Evolutionary conservation across 2,329 filamentous ascomycete genomes (phyloP).

Genomic region (Fusarium pseudonygamai): DNA sequence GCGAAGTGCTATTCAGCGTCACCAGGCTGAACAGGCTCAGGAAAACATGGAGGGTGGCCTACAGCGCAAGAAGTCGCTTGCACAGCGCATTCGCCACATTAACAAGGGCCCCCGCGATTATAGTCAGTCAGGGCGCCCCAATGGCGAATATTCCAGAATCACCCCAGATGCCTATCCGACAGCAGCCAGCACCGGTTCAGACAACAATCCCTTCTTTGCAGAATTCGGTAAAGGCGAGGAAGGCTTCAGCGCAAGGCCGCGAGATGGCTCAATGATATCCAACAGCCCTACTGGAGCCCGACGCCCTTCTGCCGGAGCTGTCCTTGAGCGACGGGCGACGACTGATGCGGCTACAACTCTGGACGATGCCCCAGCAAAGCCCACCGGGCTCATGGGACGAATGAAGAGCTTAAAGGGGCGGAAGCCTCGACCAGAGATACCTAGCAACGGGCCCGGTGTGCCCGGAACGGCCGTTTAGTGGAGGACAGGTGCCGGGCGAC

Average conservation of each 20-base stretch:
- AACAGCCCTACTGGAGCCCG: conserved; percentile 65
- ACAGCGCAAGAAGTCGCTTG: conserved; percentile 92
- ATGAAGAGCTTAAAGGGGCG: conserved; percentile 85
- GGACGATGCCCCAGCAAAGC: conserved; percentile 55
- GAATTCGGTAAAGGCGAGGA: conserved; percentile 74
- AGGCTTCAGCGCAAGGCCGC: conserved; percentile 56
- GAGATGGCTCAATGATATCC: conserved; percentile 54
- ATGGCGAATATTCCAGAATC: conserved; percentile 54
- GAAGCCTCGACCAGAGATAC: conserved; percentile 49
- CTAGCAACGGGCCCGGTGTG: conserved; percentile 49
- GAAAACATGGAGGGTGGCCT: conserved; percentile 70
- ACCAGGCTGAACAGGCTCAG: conserved; percentile 73
- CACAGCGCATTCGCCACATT: conserved; percentile 88
- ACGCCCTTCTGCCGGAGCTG: conserved; percentile 50
- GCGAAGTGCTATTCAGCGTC: conserved; percentile 78
- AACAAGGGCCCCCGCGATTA: conserved; percentile 73
- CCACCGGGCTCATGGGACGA: conserved; percentile 75
- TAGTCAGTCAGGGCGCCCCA: conserved; percentile 65
- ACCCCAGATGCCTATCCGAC: conserved; percentile 52
- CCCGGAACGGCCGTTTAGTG: conserved; percentile 55
- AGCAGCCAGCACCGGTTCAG: conserved; percentile 46
- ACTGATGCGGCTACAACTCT: conserved; percentile 59
- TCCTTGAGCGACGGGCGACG: conserved; percentile 72
- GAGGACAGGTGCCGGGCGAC: conserved; percentile 37
- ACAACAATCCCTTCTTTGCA: conserved; percentile 81